Evolutionary conservation across 768 basidiomycete species (phyloP).

Genomic region (Termitomyces sp.): DNA sequence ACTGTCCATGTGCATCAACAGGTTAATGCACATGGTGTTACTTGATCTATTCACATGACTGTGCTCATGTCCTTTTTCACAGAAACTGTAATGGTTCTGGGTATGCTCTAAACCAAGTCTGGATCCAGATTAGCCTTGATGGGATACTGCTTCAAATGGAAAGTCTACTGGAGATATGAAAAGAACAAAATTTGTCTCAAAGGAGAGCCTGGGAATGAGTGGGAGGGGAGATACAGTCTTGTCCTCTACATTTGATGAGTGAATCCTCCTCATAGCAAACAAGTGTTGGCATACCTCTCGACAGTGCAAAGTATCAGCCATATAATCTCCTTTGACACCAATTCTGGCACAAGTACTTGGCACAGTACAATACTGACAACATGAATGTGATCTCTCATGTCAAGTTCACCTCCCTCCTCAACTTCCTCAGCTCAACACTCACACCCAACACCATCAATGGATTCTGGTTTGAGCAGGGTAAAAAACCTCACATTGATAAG

Average conservation of each 20-base stretch:
- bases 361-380: constrained; percentile 88
- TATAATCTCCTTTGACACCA: constrained; percentile 86
- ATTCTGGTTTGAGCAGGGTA: constrained; percentile 73
- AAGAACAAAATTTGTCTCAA: constrained; percentile 62
- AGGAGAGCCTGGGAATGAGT: constrained; percentile 46
- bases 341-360: constrained; percentile 87
- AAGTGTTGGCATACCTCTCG: neutral
- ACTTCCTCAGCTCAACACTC: constrained; percentile 93
- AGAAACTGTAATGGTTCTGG: no score
- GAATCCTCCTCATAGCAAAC: neutral
- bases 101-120: no score
- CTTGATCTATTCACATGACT: no score
- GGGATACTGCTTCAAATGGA: no score
- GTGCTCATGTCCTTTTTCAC: no score
- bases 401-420: constrained; percentile 92
- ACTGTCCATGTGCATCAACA: no score
- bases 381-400: constrained; percentile 66
- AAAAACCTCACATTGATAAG: constrained; percentile 59
- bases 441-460: constrained; percentile 68
- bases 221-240: constrained; percentile 73
- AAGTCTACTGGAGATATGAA: no score
- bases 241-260: constrained; percentile 58
- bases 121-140: no score
- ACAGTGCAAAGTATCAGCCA: constrained; percentile 89
- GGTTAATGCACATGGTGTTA: no score